Evolutionary conservation across 2,329 filamentous ascomycete species (phyloP), one percentile per base, ranked within the genome.

Genomic region (Sarocladium oryzae): DNA sequence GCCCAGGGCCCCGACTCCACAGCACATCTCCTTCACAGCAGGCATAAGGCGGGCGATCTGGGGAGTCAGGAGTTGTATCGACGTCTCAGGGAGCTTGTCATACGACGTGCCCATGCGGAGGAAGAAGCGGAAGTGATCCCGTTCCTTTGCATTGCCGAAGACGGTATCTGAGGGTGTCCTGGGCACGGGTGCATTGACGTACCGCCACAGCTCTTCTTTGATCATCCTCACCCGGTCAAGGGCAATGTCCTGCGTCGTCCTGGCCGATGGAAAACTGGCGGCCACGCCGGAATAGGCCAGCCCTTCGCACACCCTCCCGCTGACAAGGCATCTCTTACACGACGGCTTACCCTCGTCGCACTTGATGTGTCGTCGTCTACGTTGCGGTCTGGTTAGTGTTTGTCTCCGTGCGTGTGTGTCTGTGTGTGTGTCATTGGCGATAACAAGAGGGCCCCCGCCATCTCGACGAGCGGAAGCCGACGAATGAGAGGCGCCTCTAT

Each of bases 71-170:
- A 43, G 21, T 23, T 43, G 40, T 6, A 43, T 20, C 3, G 21
- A 43, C 11, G 21, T 23, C 16, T 26, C 21, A 15, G 40, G 40
- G 11, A 43, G 40, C 21, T 20, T 43, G 9, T 43, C 40, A 28
- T 43, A 24, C 4, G 40, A 23, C 3, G 23, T 43, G 15, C 40
- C 20, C 40, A 43, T 43, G 40, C 40, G 40, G 23, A 43, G 20
- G 40, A 43, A 43, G 23, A 43, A 43, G 21, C 26, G 40, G 40
- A 43, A 43, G 40, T 43, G 40, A 28, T 43, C 40, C 40, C 40
- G 26, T 16, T 43, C 40, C n/a, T 43, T 43, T 11, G 40, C 21
- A 23, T 16, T 43, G 21, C 5, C 3, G 15, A 43, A 43, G 5
- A 43, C 21, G 23, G 24, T 43, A 16, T 43, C 40, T 28, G 40